Percentiles rank a stretch among this genome's conserved stretches.
Conservation (phyloP, 768 basidiomycete species). For the Lactarius indigo region DNA sequence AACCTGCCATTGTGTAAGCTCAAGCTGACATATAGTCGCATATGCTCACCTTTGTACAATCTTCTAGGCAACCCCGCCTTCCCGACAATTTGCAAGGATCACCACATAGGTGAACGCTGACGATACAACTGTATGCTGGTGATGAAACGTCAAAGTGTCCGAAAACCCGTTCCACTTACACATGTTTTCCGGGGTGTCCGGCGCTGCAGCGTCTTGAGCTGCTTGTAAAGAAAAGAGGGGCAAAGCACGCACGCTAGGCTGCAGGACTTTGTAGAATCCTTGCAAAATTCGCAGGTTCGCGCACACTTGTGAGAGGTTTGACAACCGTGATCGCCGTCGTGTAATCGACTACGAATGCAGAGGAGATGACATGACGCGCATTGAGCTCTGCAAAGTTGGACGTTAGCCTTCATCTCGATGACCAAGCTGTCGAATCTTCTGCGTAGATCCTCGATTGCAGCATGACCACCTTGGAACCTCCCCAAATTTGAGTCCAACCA, state of each 20-base stretch:
- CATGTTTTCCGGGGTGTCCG: constrained; percentile 53
- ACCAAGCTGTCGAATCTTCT: constrained; percentile 42
- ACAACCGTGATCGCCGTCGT: constrained; percentile 49
- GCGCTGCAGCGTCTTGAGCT: constrained; percentile 36
- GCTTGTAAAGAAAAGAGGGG: not conserved
- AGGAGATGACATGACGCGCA: constrained; percentile 47
- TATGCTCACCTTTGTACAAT: constrained; percentile 50
- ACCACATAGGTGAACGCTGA: constrained; percentile 52
- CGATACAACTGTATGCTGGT: constrained; percentile 44
- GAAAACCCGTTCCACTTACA: constrained; percentile 36
- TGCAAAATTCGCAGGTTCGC: constrained; percentile 42
- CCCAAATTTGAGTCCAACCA: constrained; percentile 52
- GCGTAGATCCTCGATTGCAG: constrained; percentile 45
- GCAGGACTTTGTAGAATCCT: constrained; percentile 37
- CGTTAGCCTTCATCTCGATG: constrained; percentile 44
- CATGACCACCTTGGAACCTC: constrained; percentile 43
- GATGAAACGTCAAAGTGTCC: not conserved
- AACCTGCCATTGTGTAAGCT: constrained; percentile 35
- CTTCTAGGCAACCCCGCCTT: constrained; percentile 47
- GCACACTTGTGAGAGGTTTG: constrained; percentile 46
- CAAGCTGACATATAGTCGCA: no score
- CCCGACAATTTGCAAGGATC: constrained; percentile 44
- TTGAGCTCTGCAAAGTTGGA: constrained; percentile 47
- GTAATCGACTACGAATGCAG: constrained; percentile 48
- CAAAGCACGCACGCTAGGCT: constrained; percentile 42